Evolutionary conservation across 768 basidiomycete genomes (phyloP), one percentile per base, ranked within the genome.

Genomic region (Rhizopogon roseolus): DNA sequence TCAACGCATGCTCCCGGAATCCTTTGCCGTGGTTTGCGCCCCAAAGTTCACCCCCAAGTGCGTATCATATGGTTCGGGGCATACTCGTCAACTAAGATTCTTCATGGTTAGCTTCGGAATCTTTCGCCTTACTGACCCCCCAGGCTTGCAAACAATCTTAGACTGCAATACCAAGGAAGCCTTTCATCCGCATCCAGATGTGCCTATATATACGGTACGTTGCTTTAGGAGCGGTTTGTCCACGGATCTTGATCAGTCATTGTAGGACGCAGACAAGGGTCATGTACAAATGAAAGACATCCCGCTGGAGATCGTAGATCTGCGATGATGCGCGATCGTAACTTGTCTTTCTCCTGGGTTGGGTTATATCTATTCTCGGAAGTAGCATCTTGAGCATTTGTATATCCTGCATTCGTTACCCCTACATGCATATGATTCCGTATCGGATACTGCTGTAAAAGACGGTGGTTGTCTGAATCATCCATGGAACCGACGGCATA

Each of bases 11-110:
- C 78, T 97, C 4, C 89, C 88, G 0, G 93, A 97, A 64, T 93
- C 90, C 0, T 90, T 96, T 65, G 93, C 93, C 0, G 89, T 96
- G 38, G 93, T 97, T 14, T 94, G 91, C 62, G 90, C 93, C 4
- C 93, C 93, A 0, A 81, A 80, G 44, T 85, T 82, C 1, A 82
- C 76, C 17, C 93, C 92, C 0, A 85, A 81, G 87, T 90, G 69
- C 27, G 85, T 64, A 38, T 32, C 38, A 6, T 42, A 43, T 27
- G 60, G 49, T 45, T 55, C 40, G 22, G 16, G 22, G 59, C 34
- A 8, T 53, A 43, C 37, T 36, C 46, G 25, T 5, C 14, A 40
- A 17, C 29, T 50, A 39, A 42, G n/a, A 38, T 54, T 28, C 27
- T 38, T 32, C 17, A 34, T 32, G 7, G 5, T 11, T 22, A 60